Evolutionary conservation across 495 filamentous ascomycete species (phyloP).

Genomic region (Talaromyces nanjingensis): DNA sequence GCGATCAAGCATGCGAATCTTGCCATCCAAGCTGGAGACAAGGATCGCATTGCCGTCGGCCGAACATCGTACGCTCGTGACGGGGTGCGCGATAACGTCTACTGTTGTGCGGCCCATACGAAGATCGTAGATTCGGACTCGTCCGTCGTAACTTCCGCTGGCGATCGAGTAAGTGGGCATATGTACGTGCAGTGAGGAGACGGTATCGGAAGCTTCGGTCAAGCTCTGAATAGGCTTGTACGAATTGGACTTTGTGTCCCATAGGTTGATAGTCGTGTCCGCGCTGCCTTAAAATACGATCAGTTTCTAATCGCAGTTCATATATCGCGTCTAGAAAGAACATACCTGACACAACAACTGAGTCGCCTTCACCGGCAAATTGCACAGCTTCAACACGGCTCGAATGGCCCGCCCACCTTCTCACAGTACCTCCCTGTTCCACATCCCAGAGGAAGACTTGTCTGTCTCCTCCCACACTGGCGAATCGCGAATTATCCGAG

Average conservation of each 20-base stretch:
- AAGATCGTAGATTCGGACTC: constrained; percentile 80
- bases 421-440: constrained; percentile 60
- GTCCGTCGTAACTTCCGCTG: constrained; percentile 79
- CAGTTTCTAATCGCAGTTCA: not conserved
- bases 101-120: constrained; percentile 66
- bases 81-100: constrained; percentile 54
- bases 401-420: constrained; percentile 68
- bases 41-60: constrained; percentile 66
- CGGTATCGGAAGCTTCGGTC: constrained; percentile 68
- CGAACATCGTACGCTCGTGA: constrained; percentile 64
- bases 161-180: constrained; percentile 36
- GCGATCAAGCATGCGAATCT: constrained; percentile 76
- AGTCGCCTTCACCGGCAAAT: constrained; percentile 66
- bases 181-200: constrained; percentile 52
- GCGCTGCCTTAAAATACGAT: constrained; percentile 50
- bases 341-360: constrained; percentile 59
- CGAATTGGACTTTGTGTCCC: constrained; percentile 63
- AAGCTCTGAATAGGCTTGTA: constrained; percentile 72
- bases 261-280: constrained; percentile 77
- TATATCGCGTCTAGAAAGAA: constrained; percentile 2
- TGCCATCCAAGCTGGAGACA: constrained; percentile 68
- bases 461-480: constrained; percentile 78
- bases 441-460: constrained; percentile 94
- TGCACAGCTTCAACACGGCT: constrained; percentile 67
- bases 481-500: constrained; percentile 73